Evolutionary conservation across 2,329 filamentous ascomycete species (phyloP), one percentile per base, ranked within the genome.

Genomic region (Epichloe baconii): DNA sequence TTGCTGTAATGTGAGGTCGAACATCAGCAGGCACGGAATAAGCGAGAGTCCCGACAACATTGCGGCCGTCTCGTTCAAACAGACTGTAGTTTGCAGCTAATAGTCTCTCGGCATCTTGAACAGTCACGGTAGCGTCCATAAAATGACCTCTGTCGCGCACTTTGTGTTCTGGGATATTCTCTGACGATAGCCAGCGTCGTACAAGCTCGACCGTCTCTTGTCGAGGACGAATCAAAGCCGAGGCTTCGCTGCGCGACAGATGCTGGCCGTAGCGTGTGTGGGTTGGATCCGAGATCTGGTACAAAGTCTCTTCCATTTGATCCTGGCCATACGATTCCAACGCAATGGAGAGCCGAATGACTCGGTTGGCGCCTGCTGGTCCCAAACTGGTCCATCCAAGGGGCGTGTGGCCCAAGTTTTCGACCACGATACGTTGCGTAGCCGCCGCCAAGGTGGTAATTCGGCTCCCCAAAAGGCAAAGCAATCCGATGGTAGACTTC

Each of bases 241-340:
- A 70, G 50, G 78, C 71, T 54, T 76, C 71, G 10, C 73, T 66
- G 7, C 71, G 68, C 15, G 67, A 63, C 56, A 77, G 68, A 55
- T 78, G 70, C 43, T 70, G 66, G 17, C 77, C 75, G 53, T 78
- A 78, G 17, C 65, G 68, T 1, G 59, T 51, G 51, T 73, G 66
- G 4, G 62, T 64, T 0, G 76, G 76, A 0, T 74, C 72, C 2
- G 75, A 76, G 55, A 78, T 70, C 21, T 73, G 66, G 43, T 70
- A 55, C 11, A 79, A 63, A 2, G 70, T 67, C 46, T 68, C 61
- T 50, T 76, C 74, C 26, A 79, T 51, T 2, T 58, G 43, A 1
- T 58, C 44, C 1, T 55, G 50, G 38, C 61, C 56, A 7, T 57
- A 53, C 2, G 64, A 54, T 5, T 59, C 53, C 14, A 68, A 56